Conservation (phyloP, 345 rosid genomes). For the Gossypium mustelinum region DNA sequence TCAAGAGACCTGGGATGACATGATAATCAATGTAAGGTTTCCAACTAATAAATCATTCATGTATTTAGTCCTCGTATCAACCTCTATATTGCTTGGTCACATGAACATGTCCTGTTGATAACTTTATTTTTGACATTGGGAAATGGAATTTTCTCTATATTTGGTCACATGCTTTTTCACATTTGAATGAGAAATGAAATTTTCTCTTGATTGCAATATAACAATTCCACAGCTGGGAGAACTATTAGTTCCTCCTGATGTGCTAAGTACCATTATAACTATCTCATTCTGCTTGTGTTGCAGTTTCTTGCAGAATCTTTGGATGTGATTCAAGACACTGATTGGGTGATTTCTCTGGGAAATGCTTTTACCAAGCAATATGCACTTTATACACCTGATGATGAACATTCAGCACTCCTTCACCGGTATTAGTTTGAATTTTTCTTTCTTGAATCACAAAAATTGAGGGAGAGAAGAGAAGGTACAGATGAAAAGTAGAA, state of each 20-base stretch:
- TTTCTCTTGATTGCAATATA: background rate
- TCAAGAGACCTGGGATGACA: conserved; percentile 98
- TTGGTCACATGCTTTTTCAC: background rate
- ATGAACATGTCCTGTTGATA: background rate
- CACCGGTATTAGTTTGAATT: conserved; percentile 51
- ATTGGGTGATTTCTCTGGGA: conserved; percentile 87
- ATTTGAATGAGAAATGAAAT: background rate
- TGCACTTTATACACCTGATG: conserved; percentile 60
- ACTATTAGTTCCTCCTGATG: background rate
- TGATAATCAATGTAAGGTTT: conserved; percentile 81
- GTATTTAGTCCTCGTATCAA: background rate
- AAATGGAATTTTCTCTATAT: background rate
- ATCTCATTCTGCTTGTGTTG: conserved; percentile 23
- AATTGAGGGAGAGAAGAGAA: background rate
- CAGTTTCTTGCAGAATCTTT: conserved; percentile 96
- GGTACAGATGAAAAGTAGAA: background rate
- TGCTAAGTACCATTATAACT: background rate
- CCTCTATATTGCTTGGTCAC: background rate
- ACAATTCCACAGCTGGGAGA: background rate
- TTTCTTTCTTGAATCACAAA: background rate
- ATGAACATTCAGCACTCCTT: conserved; percentile 89
- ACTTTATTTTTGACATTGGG: background rate
- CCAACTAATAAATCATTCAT: conserved; percentile 13
- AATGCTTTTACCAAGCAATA: conserved; percentile 81
- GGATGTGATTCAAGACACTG: conserved; percentile 83